A percentile compares a stretch with the other conserved stretches of the same genome.
Conservation (phyloP, 345 rosid genomes). For the Conringia planisiliqua region DNA sequence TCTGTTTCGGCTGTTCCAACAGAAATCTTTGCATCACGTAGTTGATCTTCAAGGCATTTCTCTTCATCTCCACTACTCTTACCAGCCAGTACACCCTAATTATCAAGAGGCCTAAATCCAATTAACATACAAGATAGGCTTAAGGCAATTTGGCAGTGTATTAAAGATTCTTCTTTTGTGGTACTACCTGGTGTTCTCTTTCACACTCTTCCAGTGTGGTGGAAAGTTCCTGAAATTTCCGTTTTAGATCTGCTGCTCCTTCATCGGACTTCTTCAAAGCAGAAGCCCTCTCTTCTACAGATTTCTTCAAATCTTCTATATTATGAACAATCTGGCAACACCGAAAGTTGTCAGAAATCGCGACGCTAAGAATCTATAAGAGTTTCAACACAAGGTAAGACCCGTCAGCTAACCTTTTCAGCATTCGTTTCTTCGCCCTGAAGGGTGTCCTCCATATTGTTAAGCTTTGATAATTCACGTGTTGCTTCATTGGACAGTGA, state of each 20-base stretch:
- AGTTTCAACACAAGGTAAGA: background rate
- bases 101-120: slow-evolving; percentile 13
- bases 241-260: slow-evolving; percentile 75
- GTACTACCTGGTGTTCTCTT: slow-evolving; percentile 79
- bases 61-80: slow-evolving; percentile 93
- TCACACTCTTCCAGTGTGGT: slow-evolving; percentile 70
- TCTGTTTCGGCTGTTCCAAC: slow-evolving; percentile 93
- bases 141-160: background rate
- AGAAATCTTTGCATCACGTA: slow-evolving; percentile 81
- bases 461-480: slow-evolving; percentile 69
- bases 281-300: slow-evolving; percentile 65
- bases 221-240: slow-evolving; percentile 62
- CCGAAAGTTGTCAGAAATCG: slow-evolving; percentile 18
- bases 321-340: slow-evolving; percentile 52
- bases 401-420: slow-evolving; percentile 51
- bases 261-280: slow-evolving; percentile 76
- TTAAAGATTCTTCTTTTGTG: background rate
- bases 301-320: slow-evolving; percentile 78
- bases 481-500: slow-evolving; percentile 61
- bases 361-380: background rate
- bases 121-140: slow-evolving; percentile 17
- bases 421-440: slow-evolving; percentile 67
- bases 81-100: slow-evolving; percentile 90
- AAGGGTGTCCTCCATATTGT: slow-evolving; percentile 71
- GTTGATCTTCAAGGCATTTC: slow-evolving; percentile 97